These are phyloP conservation scores for Boletus pseudo-olivaceus DNA, from an alignment of 768 basidiomycete genomes.

Conservation along the genomic window DNA sequence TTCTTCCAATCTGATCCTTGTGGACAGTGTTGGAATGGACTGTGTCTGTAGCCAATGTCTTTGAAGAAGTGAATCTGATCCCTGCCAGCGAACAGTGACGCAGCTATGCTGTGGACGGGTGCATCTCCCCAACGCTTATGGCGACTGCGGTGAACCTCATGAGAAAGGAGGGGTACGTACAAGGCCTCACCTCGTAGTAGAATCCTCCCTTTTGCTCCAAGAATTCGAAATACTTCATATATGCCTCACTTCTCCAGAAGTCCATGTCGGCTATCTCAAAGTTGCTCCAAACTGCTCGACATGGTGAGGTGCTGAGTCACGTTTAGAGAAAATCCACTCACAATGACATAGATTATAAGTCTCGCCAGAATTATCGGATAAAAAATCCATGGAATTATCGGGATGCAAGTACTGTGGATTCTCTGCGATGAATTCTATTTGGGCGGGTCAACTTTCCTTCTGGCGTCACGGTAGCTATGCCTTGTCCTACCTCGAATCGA, in stretches of 20 bases:
- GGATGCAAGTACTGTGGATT: constrained; percentile 54
- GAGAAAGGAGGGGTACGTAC: background rate
- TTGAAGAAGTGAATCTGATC: constrained; percentile 94
- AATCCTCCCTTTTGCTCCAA: constrained; percentile 81
- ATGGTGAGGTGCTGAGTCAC: background rate
- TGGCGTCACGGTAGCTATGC: constrained; percentile 14
- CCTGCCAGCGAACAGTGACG: constrained; percentile 82
- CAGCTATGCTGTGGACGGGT: constrained; percentile 87
- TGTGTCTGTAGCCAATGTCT: constrained; percentile 90
- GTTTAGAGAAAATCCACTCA: constrained; percentile 26
- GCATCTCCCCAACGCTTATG: constrained; percentile 90
- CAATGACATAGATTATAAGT: constrained; percentile 66
- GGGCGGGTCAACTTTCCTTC: constrained; percentile 38
- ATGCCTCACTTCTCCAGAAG: constrained; percentile 81
- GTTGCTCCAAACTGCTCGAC: constrained; percentile 77
- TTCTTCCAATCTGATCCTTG: constrained; percentile 67
- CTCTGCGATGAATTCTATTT: constrained; percentile 49
- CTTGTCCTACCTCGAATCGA: constrained; percentile 48
- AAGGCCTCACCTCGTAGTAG: constrained; percentile 68
- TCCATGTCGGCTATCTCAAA: constrained; percentile 88
- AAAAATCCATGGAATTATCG: constrained; percentile 59
- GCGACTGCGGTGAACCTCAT: constrained; percentile 1
- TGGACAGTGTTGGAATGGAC: constrained; percentile 93
- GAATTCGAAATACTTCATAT: constrained; percentile 78
- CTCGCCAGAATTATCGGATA: constrained; percentile 64